Conservation (phyloP, 176 grass and related monocot genomes). For the Avena eriantha region DNA sequence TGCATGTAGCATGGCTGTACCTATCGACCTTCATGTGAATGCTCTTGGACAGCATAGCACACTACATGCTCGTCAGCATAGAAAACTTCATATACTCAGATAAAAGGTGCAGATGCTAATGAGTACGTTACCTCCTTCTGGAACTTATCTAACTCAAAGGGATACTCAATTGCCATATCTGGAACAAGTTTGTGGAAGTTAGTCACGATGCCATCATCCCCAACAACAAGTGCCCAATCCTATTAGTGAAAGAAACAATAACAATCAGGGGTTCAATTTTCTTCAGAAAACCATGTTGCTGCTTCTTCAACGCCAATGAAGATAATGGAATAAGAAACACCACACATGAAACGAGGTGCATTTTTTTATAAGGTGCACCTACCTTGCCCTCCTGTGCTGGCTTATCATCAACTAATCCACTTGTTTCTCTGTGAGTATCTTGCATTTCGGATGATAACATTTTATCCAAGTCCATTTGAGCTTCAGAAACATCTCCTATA, state of each 20-base stretch:
- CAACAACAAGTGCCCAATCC: conserved; percentile 78
- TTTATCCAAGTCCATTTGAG: conserved; percentile 63
- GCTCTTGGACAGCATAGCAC: conserved; percentile 9
- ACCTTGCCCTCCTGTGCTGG: conserved; percentile 56
- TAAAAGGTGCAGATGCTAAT: conserved; percentile 31
- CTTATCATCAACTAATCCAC: conserved; percentile 46
- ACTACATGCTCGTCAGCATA: not conserved
- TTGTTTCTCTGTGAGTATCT: conserved; percentile 43
- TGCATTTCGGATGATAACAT: conserved; percentile 52
- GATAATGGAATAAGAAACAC: conserved; percentile 25
- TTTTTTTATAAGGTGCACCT: conserved; percentile 4
- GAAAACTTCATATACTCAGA: conserved; percentile 1
- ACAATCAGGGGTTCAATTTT: conserved; percentile 13
- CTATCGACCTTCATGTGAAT: conserved; percentile 24
- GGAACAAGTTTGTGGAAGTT: conserved; percentile 88
- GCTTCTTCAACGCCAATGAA: conserved; percentile 13
- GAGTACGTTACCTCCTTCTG: conserved; percentile 81
- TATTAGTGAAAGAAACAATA: conserved; percentile 45
- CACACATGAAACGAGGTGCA: not conserved
- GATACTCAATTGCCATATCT: conserved; percentile 94
- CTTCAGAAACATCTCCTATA: conserved; percentile 50
- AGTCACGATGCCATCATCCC: conserved; percentile 59
- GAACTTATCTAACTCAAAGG: conserved; percentile 95
- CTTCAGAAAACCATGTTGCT: conserved; percentile 33
- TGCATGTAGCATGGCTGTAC: not conserved